Percentiles rank a stretch among this genome's conserved stretches.
Evolutionary conservation across 495 filamentous ascomycete genomes (phyloP).

Genomic region (Neurospora sp.): DNA sequence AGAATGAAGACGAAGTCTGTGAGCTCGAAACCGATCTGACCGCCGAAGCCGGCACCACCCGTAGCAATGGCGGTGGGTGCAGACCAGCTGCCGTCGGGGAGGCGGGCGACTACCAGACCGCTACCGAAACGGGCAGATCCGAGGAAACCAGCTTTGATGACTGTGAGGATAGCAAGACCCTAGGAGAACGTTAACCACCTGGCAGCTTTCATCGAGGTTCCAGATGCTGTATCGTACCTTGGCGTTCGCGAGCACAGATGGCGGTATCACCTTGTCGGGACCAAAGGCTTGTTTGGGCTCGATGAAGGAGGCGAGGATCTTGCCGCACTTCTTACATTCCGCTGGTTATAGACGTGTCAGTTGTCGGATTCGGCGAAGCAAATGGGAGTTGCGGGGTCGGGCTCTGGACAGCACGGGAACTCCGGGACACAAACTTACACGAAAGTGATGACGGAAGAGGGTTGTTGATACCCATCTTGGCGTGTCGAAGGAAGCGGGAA

Average conservation of each 20-base stretch:
- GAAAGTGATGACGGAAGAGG: conserved; percentile 48
- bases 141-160: conserved; percentile 93
- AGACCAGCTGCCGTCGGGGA: conserved; percentile 88
- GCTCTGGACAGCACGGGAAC: conserved; percentile 7
- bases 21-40: conserved; percentile 94
- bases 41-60: conserved; percentile 86
- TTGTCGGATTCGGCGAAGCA: neutral
- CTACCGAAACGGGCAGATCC: conserved; percentile 88
- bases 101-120: conserved; percentile 84
- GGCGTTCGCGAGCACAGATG: conserved; percentile 76
- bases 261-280: conserved; percentile 95
- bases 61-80: conserved; percentile 88
- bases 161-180: conserved; percentile 91
- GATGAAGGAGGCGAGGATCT: conserved; percentile 90
- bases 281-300: conserved; percentile 91
- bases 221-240: conserved; percentile 50
- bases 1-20: conserved; percentile 99
- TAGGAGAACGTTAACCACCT: conserved; percentile 20
- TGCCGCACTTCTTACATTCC: conserved; percentile 84
- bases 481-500: neutral
- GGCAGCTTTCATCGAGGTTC: neutral
- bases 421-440: conserved; percentile 34
- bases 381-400: neutral
- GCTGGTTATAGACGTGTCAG: conserved; percentile 32
- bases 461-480: conserved; percentile 45